Evolutionary conservation across 805 yeast genomes (phyloP), one percentile per base, ranked within the genome.

Genomic region (Isabelozyma pseudorhagii): DNA sequence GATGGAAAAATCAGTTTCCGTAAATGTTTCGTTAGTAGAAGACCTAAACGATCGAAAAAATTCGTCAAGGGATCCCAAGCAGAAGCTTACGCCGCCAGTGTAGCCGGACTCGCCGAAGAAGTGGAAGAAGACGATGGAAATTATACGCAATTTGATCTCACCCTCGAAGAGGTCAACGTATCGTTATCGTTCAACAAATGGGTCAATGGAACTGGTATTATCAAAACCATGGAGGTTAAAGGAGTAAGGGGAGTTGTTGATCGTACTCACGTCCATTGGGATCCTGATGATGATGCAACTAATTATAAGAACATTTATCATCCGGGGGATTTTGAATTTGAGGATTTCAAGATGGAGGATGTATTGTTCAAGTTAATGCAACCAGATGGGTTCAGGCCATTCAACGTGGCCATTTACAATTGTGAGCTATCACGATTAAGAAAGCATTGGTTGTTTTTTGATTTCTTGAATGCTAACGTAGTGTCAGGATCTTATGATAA

Each of bases 211-310:
- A 79, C 79, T 47, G 99, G 99, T 0, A 85, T 94, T 14, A 69
- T 94, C 15, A 85, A 89, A 52, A 91, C 73, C 8, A 60, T 90
- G 51, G 88, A 88, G 45, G 75, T 93, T 41, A 82, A 81, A 56
- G 98, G 99, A 0, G 69, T 94, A 46, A 77, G 99, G 50, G 99
- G 99, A 2, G 87, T 92, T 0, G 86, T 93, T 11, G 99, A 94
- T 65, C 78, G 99, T 54, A 83, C 96, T 0, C 93, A 87, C 64
- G 94, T 94, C 15, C 70, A 69, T 47, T 91, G 96, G 96, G 82
- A 81, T 49, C 84, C 86, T 3, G 80, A 84, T 44, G 96, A 89
- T 61, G 92, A 86, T 58, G 92, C 98, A 1, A 79, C 89, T 27
- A 83, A 87, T 60, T 90, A 89, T 67, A 82, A 82, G 59, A 87